Conservation (phyloP, 2,329 filamentous ascomycete species). For the Trichophyton schoenleinii region DNA sequence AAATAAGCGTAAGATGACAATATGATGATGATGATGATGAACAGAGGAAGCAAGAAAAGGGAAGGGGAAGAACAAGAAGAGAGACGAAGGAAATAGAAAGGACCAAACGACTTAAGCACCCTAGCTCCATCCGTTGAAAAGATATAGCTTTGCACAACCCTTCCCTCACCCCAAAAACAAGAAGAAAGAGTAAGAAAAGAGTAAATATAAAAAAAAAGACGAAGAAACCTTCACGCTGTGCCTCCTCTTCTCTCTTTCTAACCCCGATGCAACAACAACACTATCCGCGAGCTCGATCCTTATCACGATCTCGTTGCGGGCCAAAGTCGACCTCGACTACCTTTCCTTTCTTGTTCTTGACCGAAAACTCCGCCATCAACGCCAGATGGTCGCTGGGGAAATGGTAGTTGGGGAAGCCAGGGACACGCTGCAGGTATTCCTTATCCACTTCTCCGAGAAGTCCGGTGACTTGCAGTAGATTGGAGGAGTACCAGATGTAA, state of each 20-base stretch:
- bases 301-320: constrained; percentile 26
- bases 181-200: not conserved
- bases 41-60: not conserved
- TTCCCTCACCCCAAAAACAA: constrained; percentile 23
- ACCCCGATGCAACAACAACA: not conserved
- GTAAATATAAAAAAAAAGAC: not conserved
- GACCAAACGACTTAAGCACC: constrained; percentile 20
- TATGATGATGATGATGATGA: constrained; percentile 8
- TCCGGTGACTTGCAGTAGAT: constrained; percentile 69
- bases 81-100: not conserved
- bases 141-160: constrained; percentile 23
- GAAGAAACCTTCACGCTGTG: constrained; percentile 14
- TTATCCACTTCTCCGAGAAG: constrained; percentile 77
- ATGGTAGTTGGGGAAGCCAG: constrained; percentile 86
- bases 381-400: constrained; percentile 89
- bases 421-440: constrained; percentile 71
- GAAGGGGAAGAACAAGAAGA: not conserved
- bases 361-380: constrained; percentile 75
- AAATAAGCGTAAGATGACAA: constrained; percentile 19
- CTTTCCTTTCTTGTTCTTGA: constrained; percentile 79
- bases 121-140: constrained; percentile 19
- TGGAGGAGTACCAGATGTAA: constrained; percentile 96
- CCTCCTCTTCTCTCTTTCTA: not conserved
- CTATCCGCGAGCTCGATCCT: constrained; percentile 18
- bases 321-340: constrained; percentile 52